Evolutionary conservation across 2,329 filamentous ascomycete species (phyloP), one percentile per base, ranked within the genome.

Genomic region (Penicillium sp.): DNA sequence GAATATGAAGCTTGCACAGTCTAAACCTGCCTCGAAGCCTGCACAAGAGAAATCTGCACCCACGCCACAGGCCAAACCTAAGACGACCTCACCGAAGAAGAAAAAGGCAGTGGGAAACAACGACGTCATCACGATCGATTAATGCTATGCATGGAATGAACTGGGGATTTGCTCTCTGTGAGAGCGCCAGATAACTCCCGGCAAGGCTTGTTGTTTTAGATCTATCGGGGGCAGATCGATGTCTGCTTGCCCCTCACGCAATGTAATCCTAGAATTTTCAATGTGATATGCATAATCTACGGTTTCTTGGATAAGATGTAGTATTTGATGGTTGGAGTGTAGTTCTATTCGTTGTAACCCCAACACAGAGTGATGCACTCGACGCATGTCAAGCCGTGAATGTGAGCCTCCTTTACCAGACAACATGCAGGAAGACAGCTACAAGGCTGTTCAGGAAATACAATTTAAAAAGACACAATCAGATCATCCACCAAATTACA

Each of bases 111-210:
- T 24, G 10, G 60, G 65, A 15, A 69, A 68, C 28, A 56, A 70
- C 28, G 74, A 78, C 65, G 63, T 78, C 53, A 78, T 78, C 53
- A 78, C 73, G 64, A 78, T 78, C 65, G 76, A 78, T 60, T 78
- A 69, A 59, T 30, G 28, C 44, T 12, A 38, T 28, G 51, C 33
- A 15, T 51, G 49, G 30, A 33, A 58, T 51, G 17, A 33, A 30
- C 33, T 40, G 4, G 37, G 45, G 42, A 47, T 24, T 4, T 59
- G 33, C n/a, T 58, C 28, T 33, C 59, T 13, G 17, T 7, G 17
- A 35, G 56, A 59, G 49, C 33, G 44, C 19, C 33, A 24, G 33
- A 47, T 15, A 19, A 33, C 1, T 17, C 24, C 45, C 15, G 45
- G 7, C 45, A 28, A 30, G 45, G 45, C 26, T 5, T 49, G 45